Evolutionary conservation across 257 asterid species (phyloP).

Genomic region (Marsdenia floribunda): DNA sequence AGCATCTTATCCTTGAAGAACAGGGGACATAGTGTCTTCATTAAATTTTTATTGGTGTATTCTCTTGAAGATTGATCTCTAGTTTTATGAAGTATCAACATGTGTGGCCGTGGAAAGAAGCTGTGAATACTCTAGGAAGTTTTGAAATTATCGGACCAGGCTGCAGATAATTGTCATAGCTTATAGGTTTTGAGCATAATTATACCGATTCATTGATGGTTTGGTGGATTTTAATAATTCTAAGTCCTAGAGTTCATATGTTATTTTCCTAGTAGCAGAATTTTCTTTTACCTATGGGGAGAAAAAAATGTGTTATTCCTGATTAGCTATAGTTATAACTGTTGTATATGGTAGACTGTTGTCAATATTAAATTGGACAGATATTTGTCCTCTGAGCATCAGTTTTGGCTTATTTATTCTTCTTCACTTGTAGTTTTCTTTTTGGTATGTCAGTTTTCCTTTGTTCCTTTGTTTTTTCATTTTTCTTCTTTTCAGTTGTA

Average conservation of each 20-base stretch:
- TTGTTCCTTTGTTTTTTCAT: neutral
- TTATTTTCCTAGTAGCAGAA: neutral
- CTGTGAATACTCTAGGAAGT: slow-evolving; percentile 35
- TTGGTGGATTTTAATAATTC: slow-evolving; percentile 27
- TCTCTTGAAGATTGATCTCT: slow-evolving; percentile 16
- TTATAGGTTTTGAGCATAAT: slow-evolving; percentile 27
- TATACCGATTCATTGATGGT: slow-evolving; percentile 20
- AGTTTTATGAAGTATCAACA: slow-evolving; percentile 13
- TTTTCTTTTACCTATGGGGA: slow-evolving; percentile 2
- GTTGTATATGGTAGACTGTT: neutral
- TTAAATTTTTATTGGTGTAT: neutral
- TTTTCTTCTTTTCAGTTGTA: neutral
- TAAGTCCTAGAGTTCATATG: neutral
- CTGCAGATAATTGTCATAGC: slow-evolving; percentile 31
- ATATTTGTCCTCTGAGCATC: neutral
- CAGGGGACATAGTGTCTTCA: neutral
- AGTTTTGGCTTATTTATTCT: neutral
- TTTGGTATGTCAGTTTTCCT: no score
- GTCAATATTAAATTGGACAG: neutral
- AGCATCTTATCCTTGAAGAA: slow-evolving; percentile 5
- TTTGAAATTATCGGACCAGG: slow-evolving; percentile 23
- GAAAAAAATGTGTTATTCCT: slow-evolving; percentile 8
- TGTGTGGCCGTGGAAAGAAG: slow-evolving; percentile 14
- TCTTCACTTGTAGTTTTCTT: neutral
- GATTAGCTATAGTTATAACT: neutral